These are phyloP conservation scores for Catharanthus roseus DNA, from an alignment of 257 asterid species.

Conservation along the genomic window DNA sequence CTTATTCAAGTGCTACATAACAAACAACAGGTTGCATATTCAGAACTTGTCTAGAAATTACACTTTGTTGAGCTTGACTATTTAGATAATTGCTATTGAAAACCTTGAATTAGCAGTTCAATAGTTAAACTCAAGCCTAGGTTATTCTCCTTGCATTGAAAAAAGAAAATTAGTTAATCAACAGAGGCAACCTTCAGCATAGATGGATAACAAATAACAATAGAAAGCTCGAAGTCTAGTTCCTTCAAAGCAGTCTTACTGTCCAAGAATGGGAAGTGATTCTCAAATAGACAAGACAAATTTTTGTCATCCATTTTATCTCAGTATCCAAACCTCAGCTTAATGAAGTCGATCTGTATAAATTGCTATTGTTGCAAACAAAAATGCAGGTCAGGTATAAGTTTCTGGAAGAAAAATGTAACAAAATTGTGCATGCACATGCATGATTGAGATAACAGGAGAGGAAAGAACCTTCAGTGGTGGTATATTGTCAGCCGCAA, in stretches of 20 bases:
- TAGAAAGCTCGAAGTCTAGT: not conserved
- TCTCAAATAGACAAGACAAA: not conserved
- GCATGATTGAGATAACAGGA: not conserved
- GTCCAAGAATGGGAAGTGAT: not conserved
- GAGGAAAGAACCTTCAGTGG: constrained; percentile 57
- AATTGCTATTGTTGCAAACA: not conserved
- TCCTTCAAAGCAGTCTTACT: not conserved
- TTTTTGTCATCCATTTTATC: not conserved
- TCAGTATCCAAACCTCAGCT: not conserved
- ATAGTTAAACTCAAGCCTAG: not conserved
- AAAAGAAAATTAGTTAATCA: not conserved
- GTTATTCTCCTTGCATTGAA: not conserved
- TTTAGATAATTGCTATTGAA: not conserved
- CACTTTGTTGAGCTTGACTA: not conserved
- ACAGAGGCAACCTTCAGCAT: not conserved
- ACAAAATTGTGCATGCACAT: not conserved
- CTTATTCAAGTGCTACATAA: not conserved
- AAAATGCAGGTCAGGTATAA: not conserved
- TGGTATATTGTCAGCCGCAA: constrained; percentile 84
- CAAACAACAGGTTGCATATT: not conserved
- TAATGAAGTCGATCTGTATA: not conserved
- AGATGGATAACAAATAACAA: not conserved
- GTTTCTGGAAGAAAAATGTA: not conserved
- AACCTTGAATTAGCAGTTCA: not conserved
- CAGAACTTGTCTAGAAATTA: not conserved